Base-by-base conservation (phyloP, 1,139 yeast species). In the Candida neerlandica region DNA sequence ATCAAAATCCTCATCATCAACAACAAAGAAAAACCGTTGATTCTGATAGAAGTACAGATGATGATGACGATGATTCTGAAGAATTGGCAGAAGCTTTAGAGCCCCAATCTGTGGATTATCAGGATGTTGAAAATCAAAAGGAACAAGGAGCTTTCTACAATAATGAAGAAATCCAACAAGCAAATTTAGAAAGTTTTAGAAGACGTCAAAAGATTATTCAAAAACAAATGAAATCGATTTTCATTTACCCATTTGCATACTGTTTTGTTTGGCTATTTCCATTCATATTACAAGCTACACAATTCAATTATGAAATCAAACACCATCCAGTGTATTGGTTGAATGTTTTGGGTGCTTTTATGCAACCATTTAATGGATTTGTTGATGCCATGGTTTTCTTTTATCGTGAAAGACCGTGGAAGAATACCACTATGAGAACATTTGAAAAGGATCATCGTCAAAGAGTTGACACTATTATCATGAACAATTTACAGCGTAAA, bases 181-280 rank as follows among this genome's bases (percentile, higher is more conserved):
- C 85, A 48, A 81, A 84, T 51, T 74, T 85, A 65, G 75, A 75
- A 43, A 78, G 75, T 54, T 86, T 86, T 68, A 77, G 83, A 54
- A 69, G 73, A 50, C 75, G 94, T 29, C 84, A 89, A 56, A 67
- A 77, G 35, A 77, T 82, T 56, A 88, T 91, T 50, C 84, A 86
- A 60, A 84, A 85, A 52, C 96, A 90, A 66, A 84, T 89, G 79
- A 84, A 84, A 57, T 77, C 87, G 16, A 86, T 91, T 45, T 89
- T 91, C 65, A 77, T 91, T 39, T 91, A 91, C 64, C 97, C 97
- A 1, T 71, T 86, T 39, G 88, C 96, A 1, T 91, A 89, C 64
- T 75, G 88, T 49, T 73, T 88, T 39, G 69, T 90, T 44, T 90
- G 97, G 96, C 63, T 86, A 14, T 85, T 89, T 56, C 97, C 97